Evolutionary conservation across 495 filamentous ascomycete species (phyloP), one percentile per base, ranked within the genome.

Genomic region (Daldinia vernicosa): DNA sequence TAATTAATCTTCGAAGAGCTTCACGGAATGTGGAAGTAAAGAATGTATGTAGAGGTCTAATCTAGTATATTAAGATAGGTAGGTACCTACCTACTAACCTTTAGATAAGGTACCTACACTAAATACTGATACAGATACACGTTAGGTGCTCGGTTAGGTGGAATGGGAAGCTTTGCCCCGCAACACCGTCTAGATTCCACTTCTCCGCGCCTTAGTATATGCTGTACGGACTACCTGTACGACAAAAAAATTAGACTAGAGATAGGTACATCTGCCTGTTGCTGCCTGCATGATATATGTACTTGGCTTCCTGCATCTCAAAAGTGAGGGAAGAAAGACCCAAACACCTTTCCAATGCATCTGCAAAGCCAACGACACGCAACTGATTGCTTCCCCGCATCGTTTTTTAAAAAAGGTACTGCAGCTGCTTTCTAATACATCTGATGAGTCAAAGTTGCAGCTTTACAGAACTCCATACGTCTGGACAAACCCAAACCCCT

Each of bases 341-440:
- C 53, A 56, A 56, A 35, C 30, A 33, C 6, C 30, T 35, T 30
- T 53, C 14, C 4, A 53, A 17, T 58, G 53, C 59, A 65, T 28
- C 50, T 30, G 15, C 56, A 65, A 65, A 22, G 56, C 47, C 50
- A 65, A 65, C 28, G 30, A 50, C 61, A 70, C 55, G 50, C 61
- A 62, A 66, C 62, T 57, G 22, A 61, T 39, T 62, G 50, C 40
- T 71, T 70, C 61, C 67, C 67, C 62, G 62, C 67, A 70, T 70
- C 54, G n/a, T 33, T 55, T 56, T 56, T 47, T 47, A 4, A 53
- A 17, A 35, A 43, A 45, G 60, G 27, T 51, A 37, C 67, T 40
- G 60, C 60, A 64, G 62, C 52, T 50, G 62, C 52, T 50, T 39
- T 33, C 47, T 27, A 57, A 62, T 52, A 52, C 53, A 39, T n/a